Base-by-base conservation (phyloP, 2,329 filamentous ascomycete genomes). In the Clonostachys sp. region DNA sequence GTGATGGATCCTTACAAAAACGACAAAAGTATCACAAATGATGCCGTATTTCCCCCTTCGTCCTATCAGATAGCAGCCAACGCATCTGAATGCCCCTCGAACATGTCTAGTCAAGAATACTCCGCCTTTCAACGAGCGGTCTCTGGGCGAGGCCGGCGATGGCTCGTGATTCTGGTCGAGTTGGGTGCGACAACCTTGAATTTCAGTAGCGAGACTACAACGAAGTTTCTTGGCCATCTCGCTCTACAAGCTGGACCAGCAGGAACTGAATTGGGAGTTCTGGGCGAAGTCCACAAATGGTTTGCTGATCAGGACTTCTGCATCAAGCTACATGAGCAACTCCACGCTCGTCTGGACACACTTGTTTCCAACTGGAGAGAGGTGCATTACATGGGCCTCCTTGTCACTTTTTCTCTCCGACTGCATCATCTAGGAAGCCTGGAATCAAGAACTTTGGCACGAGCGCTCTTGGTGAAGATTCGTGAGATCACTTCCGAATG, bases 291-390 rank as follows among this genome's bases (percentile, higher is more conserved):
- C 0, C 82, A 87, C 55, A 52, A 48, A 0, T 53, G 77, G 0
- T 77, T 87, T 36, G 51, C 50, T 2, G 75, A 85, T n/a, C 4
- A 50, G 0, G 8, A 41, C 0, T 85, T 87, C 50, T 80, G 78
- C 38, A 12, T 51, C 0, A 65, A 61, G 6, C 59, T 87, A 0
- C 41, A 74, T 0, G 60, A 73, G 0, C 72, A 80, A 35, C 56
- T 87, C 0, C 53, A 65, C 43, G 47, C 45, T 2, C 61, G 66
- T 2, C 48, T 87, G 0, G 55, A 64, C 0, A 55, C 59, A 0
- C 74, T 87, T 8, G 56, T 60, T 0, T 59, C 65, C 0, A 87
- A 81, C 41, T 85, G 81, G 77, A 70, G 81, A 0, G 83, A 87
- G 50, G 66, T 63, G 0, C 61, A 78, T 45, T 70, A 72, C 13